Percentiles rank a stretch among this genome's conserved stretches.
Conservation (phyloP, 805 yeast genomes). For the Saturnispora zaruensis region DNA sequence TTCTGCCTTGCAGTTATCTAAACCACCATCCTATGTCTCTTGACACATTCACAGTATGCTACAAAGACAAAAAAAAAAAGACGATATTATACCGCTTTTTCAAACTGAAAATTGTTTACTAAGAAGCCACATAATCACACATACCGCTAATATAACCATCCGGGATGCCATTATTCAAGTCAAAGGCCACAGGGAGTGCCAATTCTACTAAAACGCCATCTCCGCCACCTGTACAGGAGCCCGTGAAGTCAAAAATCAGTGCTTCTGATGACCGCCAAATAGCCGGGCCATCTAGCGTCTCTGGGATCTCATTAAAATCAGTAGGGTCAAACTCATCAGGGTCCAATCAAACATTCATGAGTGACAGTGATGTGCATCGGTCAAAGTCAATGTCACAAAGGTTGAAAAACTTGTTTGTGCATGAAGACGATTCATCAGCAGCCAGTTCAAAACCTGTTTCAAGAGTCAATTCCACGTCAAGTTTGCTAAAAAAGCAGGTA, state of each 20-base stretch:
- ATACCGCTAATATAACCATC: neutral
- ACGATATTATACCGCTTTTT: neutral
- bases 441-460: neutral
- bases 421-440: constrained; percentile 5
- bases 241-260: neutral
- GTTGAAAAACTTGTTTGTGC: constrained; percentile 24
- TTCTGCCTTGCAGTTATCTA: neutral
- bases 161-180: constrained; percentile 7
- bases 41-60: neutral
- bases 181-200: neutral
- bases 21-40: neutral
- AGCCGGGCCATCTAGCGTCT: neutral
- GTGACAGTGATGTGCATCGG: constrained; percentile 12
- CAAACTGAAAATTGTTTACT: neutral
- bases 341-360: neutral
- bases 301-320: neutral
- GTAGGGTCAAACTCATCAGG: neutral
- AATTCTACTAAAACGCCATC: neutral
- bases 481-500: neutral
- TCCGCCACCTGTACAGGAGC: neutral
- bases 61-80: neutral
- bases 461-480: neutral
- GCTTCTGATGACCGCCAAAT: neutral
- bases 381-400: constrained; percentile 26
- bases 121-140: neutral